Base-by-base conservation (phyloP, 495 filamentous ascomycete genomes). In the Xylaria cubensis region DNA sequence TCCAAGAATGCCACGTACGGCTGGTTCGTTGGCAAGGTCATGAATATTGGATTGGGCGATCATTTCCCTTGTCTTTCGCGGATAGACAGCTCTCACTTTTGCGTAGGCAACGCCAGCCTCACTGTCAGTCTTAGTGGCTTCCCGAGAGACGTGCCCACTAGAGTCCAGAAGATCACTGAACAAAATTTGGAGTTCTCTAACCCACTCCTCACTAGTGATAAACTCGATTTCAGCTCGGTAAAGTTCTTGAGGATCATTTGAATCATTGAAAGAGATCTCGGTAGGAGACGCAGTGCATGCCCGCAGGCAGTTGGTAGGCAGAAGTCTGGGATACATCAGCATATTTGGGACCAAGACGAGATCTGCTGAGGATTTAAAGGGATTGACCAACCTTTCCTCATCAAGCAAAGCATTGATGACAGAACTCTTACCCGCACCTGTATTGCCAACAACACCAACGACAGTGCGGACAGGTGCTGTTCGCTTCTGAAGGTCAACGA, bases 161-260 rank as follows among this genome's bases (percentile, higher is more conserved):
- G 67, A 69, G 69, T 90, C 88, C 7, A 86, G 69, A 2, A 92
- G 80, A 64, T 91, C 90, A n/a, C 76, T 74, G 26, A 87, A 85
- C n/a, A 89, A 72, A 3, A 81, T 70, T 8, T 79, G 41, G 0
- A 92, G 77, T 69, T 92, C 90, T 13, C 80, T 83, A 48, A 83
- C 72, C 88, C 89, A 92, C n/a, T 92, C 88, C 3, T 82, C 75
- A 0, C 58, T 48, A 15, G 78, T 77, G 59, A 92, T 88, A 79
- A 92, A 92, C 69, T 92, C 87, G 55, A 93, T 85, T 69, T 89
- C 85, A n/a, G 90, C 90, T 29, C 82, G 81, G 77, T 92, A 93
- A 62, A 76, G 82, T 39, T 79, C 71, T 0, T 73, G 73, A 2
- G 82, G 76, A 24, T 88, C 84, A 29, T 86, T 55, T n/a, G 76